Percentiles rank a stretch among this genome's conserved stretches.
phyloP scores from a whole-genome alignment of 2,329 filamentous ascomycete species.

The Scedosporium apiospermum region DNA sequence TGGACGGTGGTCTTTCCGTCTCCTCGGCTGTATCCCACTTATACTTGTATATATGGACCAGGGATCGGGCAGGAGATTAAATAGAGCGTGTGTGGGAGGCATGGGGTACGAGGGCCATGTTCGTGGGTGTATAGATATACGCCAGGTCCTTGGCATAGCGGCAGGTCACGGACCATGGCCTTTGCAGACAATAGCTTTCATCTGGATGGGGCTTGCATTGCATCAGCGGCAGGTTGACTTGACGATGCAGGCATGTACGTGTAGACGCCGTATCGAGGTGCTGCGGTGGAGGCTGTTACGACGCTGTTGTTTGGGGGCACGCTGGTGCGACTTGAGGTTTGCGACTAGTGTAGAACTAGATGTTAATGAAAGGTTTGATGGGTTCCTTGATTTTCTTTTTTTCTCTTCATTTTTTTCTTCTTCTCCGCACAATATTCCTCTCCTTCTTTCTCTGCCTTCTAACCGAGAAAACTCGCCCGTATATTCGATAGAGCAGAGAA shows the following conservation, averaged over 20 bases:
- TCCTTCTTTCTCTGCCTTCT: no score
- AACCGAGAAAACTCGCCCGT: no score
- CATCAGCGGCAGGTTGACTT: neutral
- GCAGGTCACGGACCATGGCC: conserved; percentile 3
- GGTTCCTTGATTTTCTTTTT: neutral
- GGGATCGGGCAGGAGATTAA: neutral
- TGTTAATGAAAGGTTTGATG: neutral
- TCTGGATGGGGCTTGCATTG: neutral
- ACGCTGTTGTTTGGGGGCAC: no score
- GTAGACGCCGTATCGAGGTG: neutral
- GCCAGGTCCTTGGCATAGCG: neutral
- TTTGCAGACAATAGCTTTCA: neutral
- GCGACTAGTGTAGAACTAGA: no score
- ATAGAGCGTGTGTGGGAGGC: neutral
- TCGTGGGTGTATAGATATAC: neutral
- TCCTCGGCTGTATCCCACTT: conserved; percentile 5
- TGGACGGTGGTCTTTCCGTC: conserved; percentile 3
- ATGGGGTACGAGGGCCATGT: neutral
- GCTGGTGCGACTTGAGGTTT: no score
- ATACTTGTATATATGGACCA: neutral
- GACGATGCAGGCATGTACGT: neutral
- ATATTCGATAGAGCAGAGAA: no score
- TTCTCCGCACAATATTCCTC: neutral
- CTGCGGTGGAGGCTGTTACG: neutral
- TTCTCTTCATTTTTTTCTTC: neutral